Evolutionary conservation across 2,329 filamentous ascomycete species (phyloP), one percentile per base, ranked within the genome.

Genomic region (Teratosphaeriaceae sp.): DNA sequence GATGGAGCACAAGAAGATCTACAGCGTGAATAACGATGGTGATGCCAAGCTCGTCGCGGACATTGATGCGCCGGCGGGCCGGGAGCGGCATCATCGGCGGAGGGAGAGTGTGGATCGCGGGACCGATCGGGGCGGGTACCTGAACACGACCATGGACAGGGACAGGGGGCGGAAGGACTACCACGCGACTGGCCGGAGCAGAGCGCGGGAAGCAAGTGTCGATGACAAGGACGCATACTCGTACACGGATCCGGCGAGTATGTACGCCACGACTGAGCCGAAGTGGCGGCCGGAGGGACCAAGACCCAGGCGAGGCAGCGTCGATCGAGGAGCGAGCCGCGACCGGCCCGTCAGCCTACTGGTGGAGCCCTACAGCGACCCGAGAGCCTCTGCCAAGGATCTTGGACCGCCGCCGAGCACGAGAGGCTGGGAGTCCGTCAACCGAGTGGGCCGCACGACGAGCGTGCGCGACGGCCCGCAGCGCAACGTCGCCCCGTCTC

Each of bases 371-470:
- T 52, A 49, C 30, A 51, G 51, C 33, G 53, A 59, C 26, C 55
- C 58, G 20, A 53, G 64, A 52, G 34, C 53, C 24, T 54, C 61
- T 46, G 38, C 54, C 34, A 55, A 66, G 60, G 53, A 64, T 35
- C 36, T 67, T n/a, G 63, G 64, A 8, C 84, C 83, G 2, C 84
- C 85, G 7, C 82, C 82, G 3, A 78, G 80, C 4, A 85, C 79
- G 2, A 72, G 82, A 52, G 84, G 81, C 0, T 79, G 88, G 50
- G 84, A 87, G 53, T 84, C 79, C 63, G 76, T 85, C 49, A 76
- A 76, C 52, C 68, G 75, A 44, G 42, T 63, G 5, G 59, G 70
- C 21, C 65, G 73, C 5, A 63, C 64, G 0, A 61, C 65, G 33
- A 70, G 72, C 39, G 65, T 72, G 57, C 68, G 75, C 13, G 62